These are phyloP conservation scores for Hortiboletus campestris DNA, from an alignment of 768 basidiomycete genomes.

Conservation along the genomic window DNA sequence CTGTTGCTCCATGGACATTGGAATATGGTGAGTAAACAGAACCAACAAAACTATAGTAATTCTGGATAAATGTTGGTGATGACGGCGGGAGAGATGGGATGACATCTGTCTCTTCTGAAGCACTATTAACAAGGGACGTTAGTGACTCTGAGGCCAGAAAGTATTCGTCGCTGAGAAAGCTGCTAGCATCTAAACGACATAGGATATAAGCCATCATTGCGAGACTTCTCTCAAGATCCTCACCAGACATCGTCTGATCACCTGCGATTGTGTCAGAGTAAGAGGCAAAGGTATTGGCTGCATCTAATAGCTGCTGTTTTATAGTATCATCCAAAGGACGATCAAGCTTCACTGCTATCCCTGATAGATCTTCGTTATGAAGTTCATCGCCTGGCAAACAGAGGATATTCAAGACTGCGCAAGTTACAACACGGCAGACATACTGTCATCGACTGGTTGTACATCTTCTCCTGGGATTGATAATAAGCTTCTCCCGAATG, in stretches of 20 bases:
- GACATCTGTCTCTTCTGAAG: neutral
- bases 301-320: neutral
- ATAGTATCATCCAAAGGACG: slow-evolving; percentile 5
- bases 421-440: neutral
- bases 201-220: neutral
- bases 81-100: neutral
- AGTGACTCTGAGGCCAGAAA: neutral
- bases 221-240: neutral
- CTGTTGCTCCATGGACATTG: neutral
- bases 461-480: slow-evolving; percentile 1
- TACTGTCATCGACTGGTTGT: neutral
- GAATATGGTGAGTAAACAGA: neutral
- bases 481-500: neutral
- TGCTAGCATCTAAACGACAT: neutral
- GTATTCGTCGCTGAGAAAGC: neutral
- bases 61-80: neutral
- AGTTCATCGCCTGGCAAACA: neutral
- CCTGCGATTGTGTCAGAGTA: neutral
- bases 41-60: neutral
- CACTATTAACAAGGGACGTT: neutral
- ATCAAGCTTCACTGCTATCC: slow-evolving; percentile 8
- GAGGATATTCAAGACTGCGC: neutral
- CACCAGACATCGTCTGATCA: slow-evolving; percentile 1
- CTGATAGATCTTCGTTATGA: neutral
- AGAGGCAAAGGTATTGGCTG: neutral